Evolutionary conservation across 345 rosid species (phyloP).

Genomic region (Toxicodendron radicans): DNA sequence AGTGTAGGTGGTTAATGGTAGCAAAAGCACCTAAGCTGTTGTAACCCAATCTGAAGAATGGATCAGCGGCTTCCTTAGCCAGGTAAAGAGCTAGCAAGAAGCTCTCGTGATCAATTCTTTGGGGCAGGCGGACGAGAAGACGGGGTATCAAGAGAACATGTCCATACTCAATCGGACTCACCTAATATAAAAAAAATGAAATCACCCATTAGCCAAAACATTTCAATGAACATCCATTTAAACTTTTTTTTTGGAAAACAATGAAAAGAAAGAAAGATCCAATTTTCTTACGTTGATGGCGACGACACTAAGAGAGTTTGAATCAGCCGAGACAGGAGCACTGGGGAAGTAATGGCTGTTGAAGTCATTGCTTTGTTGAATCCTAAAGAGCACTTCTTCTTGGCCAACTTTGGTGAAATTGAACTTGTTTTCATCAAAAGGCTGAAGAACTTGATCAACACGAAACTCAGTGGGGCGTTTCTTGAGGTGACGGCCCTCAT

Average conservation of each 20-base stretch:
- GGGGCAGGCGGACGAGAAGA: constrained; percentile 49
- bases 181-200: constrained; percentile 28
- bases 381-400: constrained; percentile 53
- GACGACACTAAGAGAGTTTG: constrained; percentile 38
- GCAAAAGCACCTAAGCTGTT: constrained; percentile 67
- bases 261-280: background rate
- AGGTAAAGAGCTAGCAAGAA: constrained; percentile 50
- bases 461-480: constrained; percentile 58
- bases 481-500: constrained; percentile 58
- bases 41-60: constrained; percentile 56
- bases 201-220: background rate
- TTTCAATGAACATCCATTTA: background rate
- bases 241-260: background rate
- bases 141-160: constrained; percentile 54
- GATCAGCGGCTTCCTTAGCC: constrained; percentile 50
- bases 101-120: constrained; percentile 52
- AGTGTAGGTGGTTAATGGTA: constrained; percentile 62
- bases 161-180: constrained; percentile 60
- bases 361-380: constrained; percentile 38
- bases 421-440: constrained; percentile 50
- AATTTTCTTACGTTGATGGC: constrained; percentile 45
- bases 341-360: constrained; percentile 29
- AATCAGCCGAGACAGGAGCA: constrained; percentile 8
- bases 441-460: constrained; percentile 53
- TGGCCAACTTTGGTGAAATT: constrained; percentile 59